Base-by-base conservation (phyloP, 345 rosid species). In the Lepidium africanum region DNA sequence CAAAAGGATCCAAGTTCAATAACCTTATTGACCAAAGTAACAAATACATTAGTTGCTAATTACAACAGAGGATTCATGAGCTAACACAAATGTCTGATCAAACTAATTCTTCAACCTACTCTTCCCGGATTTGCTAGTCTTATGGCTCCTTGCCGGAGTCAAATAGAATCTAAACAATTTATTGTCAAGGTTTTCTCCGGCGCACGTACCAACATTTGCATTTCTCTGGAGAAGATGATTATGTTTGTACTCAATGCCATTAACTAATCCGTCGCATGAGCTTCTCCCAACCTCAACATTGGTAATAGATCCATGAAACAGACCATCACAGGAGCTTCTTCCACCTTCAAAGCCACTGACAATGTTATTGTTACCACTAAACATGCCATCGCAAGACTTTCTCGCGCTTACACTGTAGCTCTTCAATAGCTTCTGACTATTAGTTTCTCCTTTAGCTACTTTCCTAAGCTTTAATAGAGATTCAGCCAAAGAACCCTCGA, bases 351-450 rank as follows among this genome's bases (percentile, higher is more conserved):
- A 40, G 9, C 64, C 76, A 58, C 43, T 56, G 7, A 45, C 37
- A 10, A 53, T 37, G 17, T 10, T 17, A 45, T 19, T 27, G 32
- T 27, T 27, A 54, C 81, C 52, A 63, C 51, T 32, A 50, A 41
- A 60, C 54, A 71, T 41, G 2, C 85, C 85, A 58, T 78, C 87
- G 8, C 75, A 71, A 0, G 83, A 74, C 71, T 84, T 83, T 73
- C 84, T 81, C 4, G 87, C 74, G 37, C 91, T 86, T 14, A 85
- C 85, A 16, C 82, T 84, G 37, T 78, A 81, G 74, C 91, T 88
- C 49, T 78, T 74, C 36, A 81, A 59, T 76, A 88, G 91, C 82
- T 80, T 88, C 71, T 80, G 81, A 49, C 88, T 81, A 30, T 71
- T 72, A 8, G 62, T 60, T 38, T 75, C 82, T 52, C 83, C 85